These are phyloP conservation scores for Chaetomium cochliodes DNA, from an alignment of 495 filamentous ascomycete genomes.

Conservation along the genomic window DNA sequence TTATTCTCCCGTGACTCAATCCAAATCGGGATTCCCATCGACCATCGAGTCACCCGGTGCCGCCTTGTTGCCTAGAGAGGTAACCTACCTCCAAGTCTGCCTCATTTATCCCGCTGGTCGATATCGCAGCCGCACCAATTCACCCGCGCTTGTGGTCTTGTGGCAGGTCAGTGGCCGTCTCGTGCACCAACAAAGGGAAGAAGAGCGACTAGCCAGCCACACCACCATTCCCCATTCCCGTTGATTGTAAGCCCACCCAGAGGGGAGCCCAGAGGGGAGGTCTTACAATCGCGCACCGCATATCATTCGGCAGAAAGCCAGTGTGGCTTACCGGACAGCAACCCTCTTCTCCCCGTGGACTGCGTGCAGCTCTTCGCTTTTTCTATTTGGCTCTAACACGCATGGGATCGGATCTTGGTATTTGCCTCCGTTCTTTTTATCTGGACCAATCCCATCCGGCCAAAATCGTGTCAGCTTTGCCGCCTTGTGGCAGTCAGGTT, in stretches of 20 bases:
- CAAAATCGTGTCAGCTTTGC: conserved; percentile 1
- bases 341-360: background rate
- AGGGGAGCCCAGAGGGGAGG: too few relatives aligned
- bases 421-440: conserved; percentile 6
- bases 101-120: background rate
- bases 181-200: conserved; percentile 6
- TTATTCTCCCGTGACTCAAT: too few relatives aligned
- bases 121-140: conserved; percentile 1
- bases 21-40: background rate
- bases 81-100: background rate
- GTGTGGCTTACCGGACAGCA: conserved; percentile 20
- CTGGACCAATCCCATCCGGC: background rate
- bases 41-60: background rate
- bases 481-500: conserved; percentile 1
- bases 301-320: conserved; percentile 16
- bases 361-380: conserved; percentile 8
- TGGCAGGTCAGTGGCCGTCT: background rate
- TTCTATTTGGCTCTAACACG: background rate
- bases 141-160: background rate
- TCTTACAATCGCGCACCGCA: conserved; percentile 12
- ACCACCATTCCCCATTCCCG: background rate
- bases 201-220: conserved; percentile 4
- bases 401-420: background rate
- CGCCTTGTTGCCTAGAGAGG: background rate
- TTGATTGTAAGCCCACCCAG: background rate